These are phyloP conservation scores for Blastobotrys niveus DNA, from an alignment of 1,139 yeast species.

Conservation along the genomic window DNA sequence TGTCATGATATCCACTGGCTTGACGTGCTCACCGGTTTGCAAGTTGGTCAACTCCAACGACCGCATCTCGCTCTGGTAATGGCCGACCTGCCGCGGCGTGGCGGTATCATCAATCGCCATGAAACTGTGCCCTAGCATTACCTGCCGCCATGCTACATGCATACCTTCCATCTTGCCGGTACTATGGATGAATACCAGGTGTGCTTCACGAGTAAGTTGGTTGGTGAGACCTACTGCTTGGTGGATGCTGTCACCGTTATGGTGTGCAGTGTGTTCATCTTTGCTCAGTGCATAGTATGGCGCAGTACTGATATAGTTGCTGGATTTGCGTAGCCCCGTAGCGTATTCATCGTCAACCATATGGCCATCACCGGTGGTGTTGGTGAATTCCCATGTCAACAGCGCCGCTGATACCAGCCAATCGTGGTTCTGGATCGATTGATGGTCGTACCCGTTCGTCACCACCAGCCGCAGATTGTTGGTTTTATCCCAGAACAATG, in stretches of 20 bases:
- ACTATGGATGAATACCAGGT: constrained; percentile 4
- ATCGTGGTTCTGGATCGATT: constrained; percentile 44
- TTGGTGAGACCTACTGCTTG: constrained; percentile 6
- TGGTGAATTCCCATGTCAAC: constrained; percentile 50
- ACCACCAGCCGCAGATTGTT: constrained; percentile 35
- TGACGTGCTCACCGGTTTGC: neutral
- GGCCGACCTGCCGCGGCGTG: constrained; percentile 6
- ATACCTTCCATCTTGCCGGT: constrained; percentile 7
- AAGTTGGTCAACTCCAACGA: constrained; percentile 3
- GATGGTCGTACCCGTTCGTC: constrained; percentile 9
- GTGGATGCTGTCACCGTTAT: constrained; percentile 2
- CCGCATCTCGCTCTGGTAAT: constrained; percentile 5
- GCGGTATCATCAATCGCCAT: constrained; percentile 4
- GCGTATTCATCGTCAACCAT: neutral
- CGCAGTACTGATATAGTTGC: neutral
- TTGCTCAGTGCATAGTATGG: neutral
- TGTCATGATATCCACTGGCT: constrained; percentile 1
- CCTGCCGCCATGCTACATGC: constrained; percentile 4
- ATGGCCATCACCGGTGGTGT: constrained; percentile 29
- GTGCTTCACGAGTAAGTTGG: constrained; percentile 3
- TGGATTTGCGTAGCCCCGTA: neutral
- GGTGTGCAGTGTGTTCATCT: constrained; percentile 5
- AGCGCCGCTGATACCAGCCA: constrained; percentile 68
- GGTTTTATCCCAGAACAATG: constrained; percentile 49
- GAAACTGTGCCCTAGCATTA: constrained; percentile 2